These are phyloP conservation scores for Stagonosporopsis tanaceti DNA, from an alignment of 2,329 filamentous ascomycete genomes.

Conservation along the genomic window DNA sequence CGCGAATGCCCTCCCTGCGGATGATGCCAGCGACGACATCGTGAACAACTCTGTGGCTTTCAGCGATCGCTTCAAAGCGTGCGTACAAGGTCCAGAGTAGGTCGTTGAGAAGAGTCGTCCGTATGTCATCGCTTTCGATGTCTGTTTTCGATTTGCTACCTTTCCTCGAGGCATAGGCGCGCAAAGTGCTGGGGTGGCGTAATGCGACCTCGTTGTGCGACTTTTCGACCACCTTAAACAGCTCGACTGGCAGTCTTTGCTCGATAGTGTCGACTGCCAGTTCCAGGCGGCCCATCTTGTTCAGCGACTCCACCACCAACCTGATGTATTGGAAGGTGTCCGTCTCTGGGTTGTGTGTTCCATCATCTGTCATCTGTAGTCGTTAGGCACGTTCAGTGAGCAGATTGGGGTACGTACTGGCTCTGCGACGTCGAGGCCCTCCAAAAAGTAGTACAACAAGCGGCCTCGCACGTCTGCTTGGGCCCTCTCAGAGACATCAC, in stretches of 20 bases:
- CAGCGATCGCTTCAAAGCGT: conserved; percentile 96
- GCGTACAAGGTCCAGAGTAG: conserved; percentile 91
- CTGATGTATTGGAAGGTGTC: conserved; percentile 95
- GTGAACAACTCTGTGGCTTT: conserved; percentile 92
- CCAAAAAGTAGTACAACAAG: conserved; percentile 64
- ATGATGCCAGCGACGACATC: conserved; percentile 89
- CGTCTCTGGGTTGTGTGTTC: conserved; percentile 90
- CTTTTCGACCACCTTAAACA: conserved; percentile 93
- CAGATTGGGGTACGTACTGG: conserved; percentile 32
- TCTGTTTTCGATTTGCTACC: conserved; percentile 67
- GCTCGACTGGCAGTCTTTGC: conserved; percentile 88
- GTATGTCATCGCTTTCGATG: conserved; percentile 74
- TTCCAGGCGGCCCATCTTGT: conserved; percentile 87
- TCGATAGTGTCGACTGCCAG: conserved; percentile 89
- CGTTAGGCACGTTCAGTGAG: conserved; percentile 30
- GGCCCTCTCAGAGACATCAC: conserved; percentile 43
- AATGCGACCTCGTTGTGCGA: conserved; percentile 94
- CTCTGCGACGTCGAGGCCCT: conserved; percentile 62
- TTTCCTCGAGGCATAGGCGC: conserved; percentile 58
- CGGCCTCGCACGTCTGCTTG: conserved; percentile 57
- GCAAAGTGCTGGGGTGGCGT: conserved; percentile 83
- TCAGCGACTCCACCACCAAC: conserved; percentile 85
- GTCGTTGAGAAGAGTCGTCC: conserved; percentile 87
- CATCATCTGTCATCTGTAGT: conserved; percentile 75
- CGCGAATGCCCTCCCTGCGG: conserved; percentile 74